Evolutionary conservation across 768 basidiomycete genomes (phyloP).

Genomic region (Boletus reticulatus): DNA sequence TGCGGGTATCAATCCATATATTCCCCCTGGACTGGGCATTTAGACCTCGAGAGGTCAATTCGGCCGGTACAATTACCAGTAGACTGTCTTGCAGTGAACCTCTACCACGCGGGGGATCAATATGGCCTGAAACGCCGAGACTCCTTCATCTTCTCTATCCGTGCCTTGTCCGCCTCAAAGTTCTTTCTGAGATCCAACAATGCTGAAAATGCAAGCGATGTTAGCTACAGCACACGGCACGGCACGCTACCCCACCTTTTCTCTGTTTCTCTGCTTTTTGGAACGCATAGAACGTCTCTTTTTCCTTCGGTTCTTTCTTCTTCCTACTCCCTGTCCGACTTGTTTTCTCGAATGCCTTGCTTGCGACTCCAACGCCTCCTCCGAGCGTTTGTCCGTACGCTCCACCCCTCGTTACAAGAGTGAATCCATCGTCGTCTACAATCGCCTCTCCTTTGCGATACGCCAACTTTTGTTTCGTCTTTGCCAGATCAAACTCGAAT

Average conservation of each 20-base stretch:
- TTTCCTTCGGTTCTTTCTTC: constrained; percentile 65
- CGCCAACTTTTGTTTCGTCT: constrained; percentile 57
- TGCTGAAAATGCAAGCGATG: constrained; percentile 33
- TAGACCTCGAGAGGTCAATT: no score
- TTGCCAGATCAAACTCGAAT: constrained; percentile 64
- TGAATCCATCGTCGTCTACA: constrained; percentile 94
- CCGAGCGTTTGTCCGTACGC: constrained; percentile 87
- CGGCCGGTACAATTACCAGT: background rate
- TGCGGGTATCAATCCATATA: background rate
- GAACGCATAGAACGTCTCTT: constrained; percentile 83
- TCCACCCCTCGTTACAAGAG: constrained; percentile 89
- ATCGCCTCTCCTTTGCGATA: constrained; percentile 84
- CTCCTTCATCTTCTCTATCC: constrained; percentile 48
- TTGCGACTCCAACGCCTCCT: constrained; percentile 67
- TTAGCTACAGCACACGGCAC: background rate
- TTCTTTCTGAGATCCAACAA: constrained; percentile 63
- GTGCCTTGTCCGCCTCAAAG: constrained; percentile 86
- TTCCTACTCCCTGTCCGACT: constrained; percentile 37
- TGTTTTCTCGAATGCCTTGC: constrained; percentile 50
- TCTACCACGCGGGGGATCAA: constrained; percentile 34
- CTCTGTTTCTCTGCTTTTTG: constrained; percentile 89
- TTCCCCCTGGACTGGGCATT: background rate
- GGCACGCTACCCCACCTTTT: constrained; percentile 49
- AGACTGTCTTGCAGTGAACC: background rate
- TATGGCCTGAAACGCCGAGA: constrained; percentile 87